Conservation (phyloP, 306 rosid species). For the Castanospermum australe region DNA sequence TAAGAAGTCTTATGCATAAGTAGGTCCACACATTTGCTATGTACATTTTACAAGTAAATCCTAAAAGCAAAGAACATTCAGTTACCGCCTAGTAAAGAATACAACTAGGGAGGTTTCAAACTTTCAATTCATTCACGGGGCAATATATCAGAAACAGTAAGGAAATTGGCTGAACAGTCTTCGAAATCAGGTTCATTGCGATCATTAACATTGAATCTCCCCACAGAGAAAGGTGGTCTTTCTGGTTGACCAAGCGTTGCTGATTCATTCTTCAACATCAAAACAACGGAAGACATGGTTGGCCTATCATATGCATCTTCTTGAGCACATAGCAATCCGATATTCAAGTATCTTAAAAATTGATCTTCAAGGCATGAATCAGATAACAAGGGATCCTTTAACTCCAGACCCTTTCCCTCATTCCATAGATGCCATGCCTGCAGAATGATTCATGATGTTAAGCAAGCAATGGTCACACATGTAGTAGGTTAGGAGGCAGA, state of each 20-base stretch:
- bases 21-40: background rate
- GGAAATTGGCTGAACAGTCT: conserved; percentile 18
- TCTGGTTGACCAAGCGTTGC: conserved; percentile 26
- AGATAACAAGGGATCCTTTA: conserved; percentile 39
- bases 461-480: background rate
- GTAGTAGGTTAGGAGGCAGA: background rate
- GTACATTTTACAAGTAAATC: background rate
- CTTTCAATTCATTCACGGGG: conserved; percentile 12
- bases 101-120: background rate
- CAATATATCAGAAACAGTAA: conserved; percentile 32
- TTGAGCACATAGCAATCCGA: conserved; percentile 53
- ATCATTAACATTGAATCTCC: conserved; percentile 21
- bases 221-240: conserved; percentile 35
- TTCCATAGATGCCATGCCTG: conserved; percentile 52
- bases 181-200: background rate
- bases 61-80: background rate
- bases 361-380: conserved; percentile 32
- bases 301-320: conserved; percentile 52
- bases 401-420: conserved; percentile 34
- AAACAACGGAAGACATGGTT: conserved; percentile 47
- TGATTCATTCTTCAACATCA: conserved; percentile 41
- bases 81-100: background rate
- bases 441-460: background rate
- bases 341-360: conserved; percentile 36
- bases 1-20: background rate